phyloP scores from a whole-genome alignment of 495 filamentous ascomycete species.

The Penicillium daleae region DNA sequence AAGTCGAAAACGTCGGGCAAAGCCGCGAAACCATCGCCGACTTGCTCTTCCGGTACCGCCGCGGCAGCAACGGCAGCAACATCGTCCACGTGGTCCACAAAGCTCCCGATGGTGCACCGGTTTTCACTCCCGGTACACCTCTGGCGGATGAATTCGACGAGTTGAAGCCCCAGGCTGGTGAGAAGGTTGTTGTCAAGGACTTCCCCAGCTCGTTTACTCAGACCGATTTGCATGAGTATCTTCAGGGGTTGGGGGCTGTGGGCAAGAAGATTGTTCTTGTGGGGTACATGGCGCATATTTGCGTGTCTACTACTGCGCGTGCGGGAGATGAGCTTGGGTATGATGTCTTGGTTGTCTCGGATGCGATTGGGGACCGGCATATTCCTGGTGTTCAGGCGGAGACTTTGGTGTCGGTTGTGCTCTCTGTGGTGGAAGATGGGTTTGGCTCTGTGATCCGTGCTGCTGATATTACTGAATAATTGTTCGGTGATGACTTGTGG shows the following conservation, averaged over 20 bases:
- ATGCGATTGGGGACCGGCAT: slow-evolving; percentile 62
- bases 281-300: slow-evolving; percentile 66
- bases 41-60: slow-evolving; percentile 52
- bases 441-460: slow-evolving; percentile 30
- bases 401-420: slow-evolving; percentile 39
- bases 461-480: neutral
- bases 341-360: slow-evolving; percentile 58
- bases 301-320: slow-evolving; percentile 61
- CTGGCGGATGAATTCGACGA: slow-evolving; percentile 35
- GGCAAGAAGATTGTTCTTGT: slow-evolving; percentile 55
- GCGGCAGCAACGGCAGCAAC: slow-evolving; percentile 39
- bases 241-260: slow-evolving; percentile 34
- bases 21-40: slow-evolving; percentile 40
- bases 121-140: slow-evolving; percentile 60
- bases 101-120: slow-evolving; percentile 58
- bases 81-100: slow-evolving; percentile 62
- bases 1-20: slow-evolving; percentile 48
- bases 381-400: slow-evolving; percentile 55
- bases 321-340: slow-evolving; percentile 59
- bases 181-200: neutral
- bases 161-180: neutral
- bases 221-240: slow-evolving; percentile 5
- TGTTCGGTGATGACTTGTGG: neutral
- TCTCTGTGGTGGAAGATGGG: slow-evolving; percentile 52
- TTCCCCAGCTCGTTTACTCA: neutral